Evolutionary conservation across 75 land plant genomes (phyloP), one percentile per base, ranked within the genome.

Genomic region (Pseudotsuga menziesii): DNA sequence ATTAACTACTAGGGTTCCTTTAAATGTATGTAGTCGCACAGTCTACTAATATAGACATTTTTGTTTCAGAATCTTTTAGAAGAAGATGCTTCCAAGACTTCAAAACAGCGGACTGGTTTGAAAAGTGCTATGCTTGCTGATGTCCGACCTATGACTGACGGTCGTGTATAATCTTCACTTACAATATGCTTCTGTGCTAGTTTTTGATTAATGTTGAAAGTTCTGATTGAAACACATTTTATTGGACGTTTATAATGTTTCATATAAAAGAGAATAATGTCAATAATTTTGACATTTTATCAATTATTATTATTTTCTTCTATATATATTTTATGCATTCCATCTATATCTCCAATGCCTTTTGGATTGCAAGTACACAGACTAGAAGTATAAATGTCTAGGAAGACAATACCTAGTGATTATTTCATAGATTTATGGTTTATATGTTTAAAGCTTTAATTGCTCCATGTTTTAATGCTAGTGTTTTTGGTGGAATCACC

Each of bases 111-210:
- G 22, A 82, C 91, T 19, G 99, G 96, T 2, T 85, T 97, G 32
- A 91, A 88, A 83, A 94, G 91, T 81, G 88, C 90, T 11, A 94
- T 97, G 98, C 89, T 94, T 74, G 91, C 91, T 26, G 93, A 86
- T 88, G 81, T 91, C 58, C 90, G 86, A 62, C 96, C 92, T 2
- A 61, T 77, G 70, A 80, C 90, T 75, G 99, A 97, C 87, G 99
- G 99, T 57, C 90, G 95, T 85, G 96, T 93, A 89, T 54, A 69
- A 48, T 32, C 44, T 77, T 61, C 14, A 35, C 63, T 60, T 78
- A 23, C 25, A 13, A 48, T 72, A 22, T 48, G 27, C 56, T 52
- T 64, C 69, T 64, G 39, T 64, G 39, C 35, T 64, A 5, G 16
- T 60, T 60, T 26, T 27, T 26, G 12, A 8, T 25, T 59, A 8